These are phyloP conservation scores for Toxicodendron radicans DNA, from an alignment of 345 rosid species.

Conservation along the genomic window DNA sequence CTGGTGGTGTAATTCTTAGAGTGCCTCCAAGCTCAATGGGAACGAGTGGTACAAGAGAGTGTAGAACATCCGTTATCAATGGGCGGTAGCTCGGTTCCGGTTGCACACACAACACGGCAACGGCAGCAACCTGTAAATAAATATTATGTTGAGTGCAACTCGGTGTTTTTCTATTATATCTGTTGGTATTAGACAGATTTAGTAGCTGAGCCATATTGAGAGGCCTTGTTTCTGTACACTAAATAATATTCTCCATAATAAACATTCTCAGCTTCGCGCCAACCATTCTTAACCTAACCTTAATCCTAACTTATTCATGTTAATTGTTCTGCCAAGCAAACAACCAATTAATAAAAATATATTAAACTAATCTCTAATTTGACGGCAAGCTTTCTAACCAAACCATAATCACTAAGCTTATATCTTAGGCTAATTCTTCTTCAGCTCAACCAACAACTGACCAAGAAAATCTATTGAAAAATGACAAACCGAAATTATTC, in stretches of 20 bases:
- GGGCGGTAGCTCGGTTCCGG: slow-evolving; percentile 95
- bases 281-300: slow-evolving; percentile 1
- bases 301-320: background rate
- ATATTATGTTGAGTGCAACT: background rate
- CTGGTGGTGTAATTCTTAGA: slow-evolving; percentile 40
- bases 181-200: background rate
- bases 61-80: slow-evolving; percentile 79
- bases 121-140: slow-evolving; percentile 83
- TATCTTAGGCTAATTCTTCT: background rate
- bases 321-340: background rate
- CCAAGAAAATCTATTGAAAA: background rate
- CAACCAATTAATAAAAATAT: background rate
- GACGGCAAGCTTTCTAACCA: background rate
- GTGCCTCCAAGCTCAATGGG: slow-evolving; percentile 91
- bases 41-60: slow-evolving; percentile 83
- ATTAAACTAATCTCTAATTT: no score
- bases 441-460: background rate
- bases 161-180: background rate
- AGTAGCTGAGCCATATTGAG: background rate
- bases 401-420: background rate
- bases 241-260: no score
- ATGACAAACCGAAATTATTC: background rate
- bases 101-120: slow-evolving; percentile 89
- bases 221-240: no score
- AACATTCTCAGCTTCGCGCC: background rate